Evolutionary conservation across 108 stramenopile species (phyloP), one percentile per base, ranked within the genome.

Genomic region (Stephanodiscus triporus): DNA sequence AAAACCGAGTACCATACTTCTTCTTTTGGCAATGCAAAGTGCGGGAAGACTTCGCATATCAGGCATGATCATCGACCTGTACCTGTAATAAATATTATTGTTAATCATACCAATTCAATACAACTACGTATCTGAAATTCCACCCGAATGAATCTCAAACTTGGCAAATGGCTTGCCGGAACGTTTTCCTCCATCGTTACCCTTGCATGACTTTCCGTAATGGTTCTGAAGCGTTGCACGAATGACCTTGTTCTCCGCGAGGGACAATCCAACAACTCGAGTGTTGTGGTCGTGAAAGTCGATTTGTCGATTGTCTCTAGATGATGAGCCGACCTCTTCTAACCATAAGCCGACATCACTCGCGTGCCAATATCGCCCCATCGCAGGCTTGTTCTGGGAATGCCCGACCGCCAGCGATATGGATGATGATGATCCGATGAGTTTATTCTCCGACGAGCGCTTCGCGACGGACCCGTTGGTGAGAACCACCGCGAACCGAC

Each of bases 361-460:
- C 23, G 62, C 72, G n/a, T 69, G 79, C 79, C 79, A 80, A 65
- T 73, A 80, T n/a, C 67, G 59, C 26, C 79, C 79, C 79, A 80
- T 73, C 14, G 79, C 79, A 14, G 72, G 79, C 58, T 73, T 73
- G 27, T 78, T 20, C 10, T 48, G 24, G 22, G 61, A 40, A 17
- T 34, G 24, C 5, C 1, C 36, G 0, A 9, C 60, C 8, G 47
- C 9, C 9, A 42, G n/a, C 29, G 13, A 53, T 29, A 14, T 58
- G 32, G 61, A n/a, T 51, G 29, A 40, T 38, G 6, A 49, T 59
- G 34, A 27, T 47, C 16, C 14, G 29, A 9, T 20, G 38, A 22
- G n/a, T 34, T 71, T 68, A 26, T 55, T 63, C 4, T 66, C 66
- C n/a, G 23, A 37, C 4, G 66, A 57, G 23, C 71, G 63, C 45